Evolutionary conservation across 345 rosid genomes (phyloP), one percentile per base, ranked within the genome.

Genomic region (Euphorbia tirucalli): DNA sequence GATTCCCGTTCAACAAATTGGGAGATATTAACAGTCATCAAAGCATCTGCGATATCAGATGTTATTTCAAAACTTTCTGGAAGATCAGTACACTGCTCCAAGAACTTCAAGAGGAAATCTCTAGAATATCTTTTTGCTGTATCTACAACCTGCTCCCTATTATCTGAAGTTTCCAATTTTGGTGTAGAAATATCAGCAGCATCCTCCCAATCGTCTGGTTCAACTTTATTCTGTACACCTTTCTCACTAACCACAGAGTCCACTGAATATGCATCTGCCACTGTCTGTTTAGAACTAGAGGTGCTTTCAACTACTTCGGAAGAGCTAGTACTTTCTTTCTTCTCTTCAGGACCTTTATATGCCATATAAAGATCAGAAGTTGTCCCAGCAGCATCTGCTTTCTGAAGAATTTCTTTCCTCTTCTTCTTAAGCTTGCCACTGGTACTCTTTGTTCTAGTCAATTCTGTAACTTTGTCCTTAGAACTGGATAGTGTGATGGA

Each of bases 121-220:
- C 98, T 86, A 25, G 99, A 96, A 82, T 96, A 96, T 66, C 87
- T 93, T 87, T 89, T 92, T 41, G 75, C 83, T 52, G 77, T 63
- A 73, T 76, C 79, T 64, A 69, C 78, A 44, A 50, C 62, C 64
- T 46, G 78, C 66, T 54, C 81, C 56, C 72, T 70, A 65, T 61
- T 55, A 70, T 75, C 86, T 31, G 80, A 67, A 75, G 84, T 54
- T 81, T 85, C 94, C 84, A 96, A 66, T 69, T 91, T 91, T 63
- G 97, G 90, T 10, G 96, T 83, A 25, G 96, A 90, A 32, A 88
- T 78, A 69, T 93, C 99, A 15, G 92, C 97, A 70, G 89, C 98
- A 88, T 93, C 96, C 80, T 96, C 98, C 98, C 99, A 96, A 82
- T 96, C 93, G 81, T 93, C 98, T 14, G 82, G 91, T 77, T 96